These are phyloP conservation scores for Gonium pectorale DNA, from an alignment of 139 green algal genomes.

Conservation along the genomic window DNA sequence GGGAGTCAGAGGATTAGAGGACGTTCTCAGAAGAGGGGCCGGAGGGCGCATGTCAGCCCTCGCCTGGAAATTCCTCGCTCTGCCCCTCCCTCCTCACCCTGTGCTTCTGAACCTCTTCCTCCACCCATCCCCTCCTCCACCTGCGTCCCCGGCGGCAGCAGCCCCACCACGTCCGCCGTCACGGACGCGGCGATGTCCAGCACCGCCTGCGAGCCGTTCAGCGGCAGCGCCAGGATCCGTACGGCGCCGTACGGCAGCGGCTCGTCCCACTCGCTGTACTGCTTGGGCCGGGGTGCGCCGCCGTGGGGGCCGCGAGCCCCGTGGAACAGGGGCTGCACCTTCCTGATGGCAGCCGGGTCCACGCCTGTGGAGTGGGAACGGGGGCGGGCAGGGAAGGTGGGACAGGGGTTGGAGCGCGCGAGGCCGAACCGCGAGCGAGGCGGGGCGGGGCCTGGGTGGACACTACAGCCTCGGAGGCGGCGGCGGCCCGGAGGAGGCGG, in stretches of 20 bases:
- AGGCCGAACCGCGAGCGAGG: no score
- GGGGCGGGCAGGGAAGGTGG: not conserved
- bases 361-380: not conserved
- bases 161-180: constrained; percentile 29
- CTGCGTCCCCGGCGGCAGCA: constrained; percentile 33
- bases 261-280: constrained; percentile 25
- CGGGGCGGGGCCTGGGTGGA: no score
- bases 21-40: not conserved
- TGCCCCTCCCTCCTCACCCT: no score
- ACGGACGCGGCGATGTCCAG: constrained; percentile 14
- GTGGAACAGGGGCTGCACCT: constrained; percentile 33
- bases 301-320: not conserved
- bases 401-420: no score
- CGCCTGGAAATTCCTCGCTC: no score
- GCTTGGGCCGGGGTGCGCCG: constrained; percentile 35
- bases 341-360: not conserved
- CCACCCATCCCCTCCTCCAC: no score
- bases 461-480: no score
- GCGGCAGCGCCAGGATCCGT: constrained; percentile 34
- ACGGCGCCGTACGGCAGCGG: constrained; percentile 32
- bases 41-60: no score
- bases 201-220: constrained; percentile 13
- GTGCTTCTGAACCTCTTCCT: no score
- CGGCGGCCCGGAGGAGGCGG: no score
- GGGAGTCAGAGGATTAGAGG: not conserved